Evolutionary conservation across 495 filamentous ascomycete genomes (phyloP).

Genomic region (Daldinia bambusicola): DNA sequence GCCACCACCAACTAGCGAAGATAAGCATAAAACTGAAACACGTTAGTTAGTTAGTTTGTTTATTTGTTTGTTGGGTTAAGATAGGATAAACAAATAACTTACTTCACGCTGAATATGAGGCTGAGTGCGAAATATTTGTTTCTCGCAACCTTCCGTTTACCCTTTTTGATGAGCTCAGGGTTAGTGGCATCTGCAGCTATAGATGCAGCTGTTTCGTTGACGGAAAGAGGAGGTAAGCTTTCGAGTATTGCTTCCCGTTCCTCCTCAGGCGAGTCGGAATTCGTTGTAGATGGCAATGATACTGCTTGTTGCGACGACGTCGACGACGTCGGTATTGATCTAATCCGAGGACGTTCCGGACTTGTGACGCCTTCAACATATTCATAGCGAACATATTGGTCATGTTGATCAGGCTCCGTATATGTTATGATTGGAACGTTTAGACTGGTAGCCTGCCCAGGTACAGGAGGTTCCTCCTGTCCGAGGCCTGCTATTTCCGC

Average conservation of each 20-base stretch:
- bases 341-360: neutral
- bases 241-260: constrained; percentile 4
- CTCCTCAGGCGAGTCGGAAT: neutral
- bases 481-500: constrained; percentile 6
- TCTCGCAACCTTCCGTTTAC: constrained; percentile 32
- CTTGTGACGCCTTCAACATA: too few species aligned
- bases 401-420: neutral
- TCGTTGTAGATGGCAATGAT: neutral
- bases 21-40: constrained; percentile 39
- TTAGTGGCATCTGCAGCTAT: constrained; percentile 37
- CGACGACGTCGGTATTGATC: neutral
- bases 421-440: neutral
- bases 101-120: constrained; percentile 37
- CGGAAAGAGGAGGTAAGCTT: constrained; percentile 31
- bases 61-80: too few species aligned
- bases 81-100: constrained; percentile 8
- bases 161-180: constrained; percentile 33
- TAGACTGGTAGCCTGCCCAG: constrained; percentile 11
- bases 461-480: neutral
- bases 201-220: constrained; percentile 30
- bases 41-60: constrained; percentile 12
- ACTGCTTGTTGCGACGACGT: neutral
- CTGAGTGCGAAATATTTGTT: constrained; percentile 34
- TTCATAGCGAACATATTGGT: too few species aligned
- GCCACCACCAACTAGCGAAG: constrained; percentile 45